A percentile compares a stretch with the other conserved stretches of the same genome.
phyloP scores from a whole-genome alignment of 1,284 basidiomycete species.

The Ustilago lituana region DNA sequence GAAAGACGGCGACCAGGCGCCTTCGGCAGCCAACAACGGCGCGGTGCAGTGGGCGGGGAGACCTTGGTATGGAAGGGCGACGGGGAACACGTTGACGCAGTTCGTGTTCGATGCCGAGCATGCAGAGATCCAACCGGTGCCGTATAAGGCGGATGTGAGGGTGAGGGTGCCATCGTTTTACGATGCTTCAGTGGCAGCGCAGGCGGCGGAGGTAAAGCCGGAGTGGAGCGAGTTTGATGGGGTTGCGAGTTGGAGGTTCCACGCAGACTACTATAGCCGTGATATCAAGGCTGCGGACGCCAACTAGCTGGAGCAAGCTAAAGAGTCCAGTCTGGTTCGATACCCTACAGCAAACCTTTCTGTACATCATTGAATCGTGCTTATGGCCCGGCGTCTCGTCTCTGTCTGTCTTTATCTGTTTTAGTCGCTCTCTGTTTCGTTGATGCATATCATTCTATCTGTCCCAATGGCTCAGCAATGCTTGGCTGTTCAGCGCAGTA shows the following conservation, averaged over 20 bases:
- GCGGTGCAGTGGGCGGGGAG: constrained; percentile 30
- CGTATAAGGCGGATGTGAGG: constrained; percentile 28
- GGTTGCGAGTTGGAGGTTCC: constrained; percentile 35
- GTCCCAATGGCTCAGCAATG: too few relatives aligned
- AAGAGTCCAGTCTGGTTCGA: not conserved
- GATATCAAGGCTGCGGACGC: constrained; percentile 37
- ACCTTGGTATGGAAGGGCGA: constrained; percentile 46
- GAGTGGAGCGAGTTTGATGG: constrained; percentile 45
- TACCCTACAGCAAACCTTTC: too few relatives aligned
- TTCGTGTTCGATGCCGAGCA: constrained; percentile 33
- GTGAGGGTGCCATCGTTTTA: constrained; percentile 26
- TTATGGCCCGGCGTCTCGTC: too few relatives aligned
- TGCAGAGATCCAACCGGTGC: constrained; percentile 26
- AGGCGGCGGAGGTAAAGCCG: constrained; percentile 14
- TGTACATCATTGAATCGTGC: too few relatives aligned
- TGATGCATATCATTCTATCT: too few relatives aligned
- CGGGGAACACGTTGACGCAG: constrained; percentile 35
- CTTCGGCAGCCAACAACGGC: constrained; percentile 26
- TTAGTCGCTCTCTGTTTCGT: too few relatives aligned
- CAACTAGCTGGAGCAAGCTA: not conserved
- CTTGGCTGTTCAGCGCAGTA: too few relatives aligned
- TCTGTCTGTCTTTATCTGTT: too few relatives aligned
- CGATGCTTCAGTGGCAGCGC: constrained; percentile 19
- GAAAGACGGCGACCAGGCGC: constrained; percentile 13
- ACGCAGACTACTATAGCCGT: constrained; percentile 25